Evolutionary conservation across 768 basidiomycete genomes (phyloP), one percentile per base, ranked within the genome.

Genomic region (Xerocomellus dryophilus): DNA sequence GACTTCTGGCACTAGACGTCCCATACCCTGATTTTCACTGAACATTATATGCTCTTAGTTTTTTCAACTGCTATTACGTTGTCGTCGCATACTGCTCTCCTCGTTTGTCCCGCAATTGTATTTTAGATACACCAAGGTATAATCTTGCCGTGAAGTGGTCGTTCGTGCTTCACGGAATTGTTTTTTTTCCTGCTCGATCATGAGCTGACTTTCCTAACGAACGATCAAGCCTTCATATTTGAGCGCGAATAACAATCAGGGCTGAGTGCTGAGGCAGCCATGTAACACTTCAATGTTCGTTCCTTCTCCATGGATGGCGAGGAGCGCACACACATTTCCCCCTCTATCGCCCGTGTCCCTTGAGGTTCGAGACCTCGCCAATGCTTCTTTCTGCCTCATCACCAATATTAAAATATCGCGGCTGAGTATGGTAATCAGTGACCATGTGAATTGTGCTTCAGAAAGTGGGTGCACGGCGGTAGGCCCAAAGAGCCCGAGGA

Each of bases 371-470:
- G 65, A 54, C 59, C 59, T n/a, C 36, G 6, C 40, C 39, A 8
- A 4, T 39, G 51, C 43, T 54, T 54, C 47, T 53, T n/a, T 52
- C 43, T 44, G 42, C 48, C 35, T 40, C 43, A 38, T 55, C 57
- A 48, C 40, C 29, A 53, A 54, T 34, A 68, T 65, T 59, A 67
- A 67, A 60, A 63, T 48, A 45, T 50, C 11, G 45, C 49, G 60
- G 53, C 38, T 5, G 17, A 4, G 47, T 51, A 56, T 46, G 45
- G 50, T 54, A 43, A 58, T 54, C 7, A 7, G 11, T 34, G 51
- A 54, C 51, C 40, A 50, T 56, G 51, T 31, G 48, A 47, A 52
- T 32, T 5, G 40, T 38, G 47, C 20, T 9, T 45, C 55, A 53
- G 58, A 7, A 40, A 47, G 57, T 64, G 59, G 65, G 10, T 54